These are phyloP conservation scores for Tylopilus sp. DNA, from an alignment of 768 basidiomycete genomes.

Conservation along the genomic window DNA sequence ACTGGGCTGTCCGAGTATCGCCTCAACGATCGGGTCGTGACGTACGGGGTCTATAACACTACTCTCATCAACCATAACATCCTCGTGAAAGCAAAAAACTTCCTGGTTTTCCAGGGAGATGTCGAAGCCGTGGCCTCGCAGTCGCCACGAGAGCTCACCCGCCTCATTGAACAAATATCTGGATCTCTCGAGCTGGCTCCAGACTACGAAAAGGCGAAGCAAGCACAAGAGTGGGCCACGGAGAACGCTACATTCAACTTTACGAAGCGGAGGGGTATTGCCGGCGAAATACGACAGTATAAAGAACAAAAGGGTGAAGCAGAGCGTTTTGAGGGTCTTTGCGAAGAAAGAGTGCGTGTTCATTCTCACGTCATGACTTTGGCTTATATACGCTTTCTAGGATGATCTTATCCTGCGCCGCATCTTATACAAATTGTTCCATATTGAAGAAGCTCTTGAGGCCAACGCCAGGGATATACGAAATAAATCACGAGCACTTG, in stretches of 20 bases:
- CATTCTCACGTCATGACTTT: background rate
- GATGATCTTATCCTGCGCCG: slow-evolving; percentile 81
- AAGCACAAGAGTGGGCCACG: slow-evolving; percentile 83
- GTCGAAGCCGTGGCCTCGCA: slow-evolving; percentile 98
- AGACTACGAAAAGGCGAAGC: slow-evolving; percentile 88
- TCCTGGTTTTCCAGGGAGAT: slow-evolving; percentile 98
- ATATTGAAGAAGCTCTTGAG: slow-evolving; percentile 83
- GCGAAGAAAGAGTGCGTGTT: slow-evolving; percentile 62
- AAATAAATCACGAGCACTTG: slow-evolving; percentile 68
- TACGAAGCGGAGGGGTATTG: slow-evolving; percentile 87
- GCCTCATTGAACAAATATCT: slow-evolving; percentile 92
- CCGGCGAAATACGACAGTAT: slow-evolving; percentile 95
- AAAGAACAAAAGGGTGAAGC: slow-evolving; percentile 96
- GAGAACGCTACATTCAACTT: slow-evolving; percentile 95
- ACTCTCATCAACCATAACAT: slow-evolving; percentile 89
- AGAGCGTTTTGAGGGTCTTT: slow-evolving; percentile 77
- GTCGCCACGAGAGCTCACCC: slow-evolving; percentile 83
- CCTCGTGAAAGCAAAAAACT: slow-evolving; percentile 98
- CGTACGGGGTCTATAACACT: slow-evolving; percentile 85
- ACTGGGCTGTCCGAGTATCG: slow-evolving; percentile 89
- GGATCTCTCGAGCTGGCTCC: slow-evolving; percentile 87
- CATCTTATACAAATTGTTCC: slow-evolving; percentile 83
- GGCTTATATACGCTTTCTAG: slow-evolving; percentile 36
- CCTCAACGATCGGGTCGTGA: slow-evolving; percentile 76
- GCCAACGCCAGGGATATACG: slow-evolving; percentile 67